phyloP scores from a whole-genome alignment of 139 green algal species.

The Nannochloris sp. region DNA sequence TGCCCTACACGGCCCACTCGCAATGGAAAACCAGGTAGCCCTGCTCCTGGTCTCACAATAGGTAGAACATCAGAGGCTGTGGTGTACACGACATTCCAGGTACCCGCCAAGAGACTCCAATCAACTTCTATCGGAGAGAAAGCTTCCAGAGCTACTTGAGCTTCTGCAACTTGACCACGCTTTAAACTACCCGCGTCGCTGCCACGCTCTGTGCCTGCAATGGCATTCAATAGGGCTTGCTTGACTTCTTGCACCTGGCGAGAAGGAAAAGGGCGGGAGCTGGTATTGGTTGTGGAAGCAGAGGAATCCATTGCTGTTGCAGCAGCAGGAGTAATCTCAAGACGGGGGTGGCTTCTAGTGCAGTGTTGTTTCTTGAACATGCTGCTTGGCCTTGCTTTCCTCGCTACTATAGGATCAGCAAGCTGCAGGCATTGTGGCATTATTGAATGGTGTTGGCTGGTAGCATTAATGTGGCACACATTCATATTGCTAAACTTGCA shows the following conservation, averaged over 20 bases:
- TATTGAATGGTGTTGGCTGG: no score
- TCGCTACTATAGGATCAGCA: no score
- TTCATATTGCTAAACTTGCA: no score
- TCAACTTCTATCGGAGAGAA: slow-evolving; percentile 16
- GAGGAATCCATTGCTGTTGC: no score
- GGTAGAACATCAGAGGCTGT: slow-evolving; percentile 41
- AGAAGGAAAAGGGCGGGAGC: no score
- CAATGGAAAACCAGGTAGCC: background rate
- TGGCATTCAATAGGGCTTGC: slow-evolving; percentile 5
- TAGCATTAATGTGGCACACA: no score
- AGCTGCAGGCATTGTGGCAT: no score
- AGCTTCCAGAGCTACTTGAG: slow-evolving; percentile 13
- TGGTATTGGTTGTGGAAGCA: no score
- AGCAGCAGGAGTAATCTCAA: no score
- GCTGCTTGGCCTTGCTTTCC: no score
- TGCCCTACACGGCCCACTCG: slow-evolving; percentile 33
- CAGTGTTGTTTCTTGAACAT: no score
- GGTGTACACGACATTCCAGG: slow-evolving; percentile 41
- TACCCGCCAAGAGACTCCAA: slow-evolving; percentile 27
- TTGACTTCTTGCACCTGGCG: slow-evolving; percentile 17
- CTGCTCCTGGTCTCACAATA: background rate
- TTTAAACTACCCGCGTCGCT: background rate
- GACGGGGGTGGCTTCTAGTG: no score
- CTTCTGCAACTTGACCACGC: slow-evolving; percentile 33
- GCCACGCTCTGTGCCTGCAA: slow-evolving; percentile 28